These are phyloP conservation scores for Suaeda aralocaspica DNA, from an alignment of 148 eudicot genomes.

Conservation along the genomic window DNA sequence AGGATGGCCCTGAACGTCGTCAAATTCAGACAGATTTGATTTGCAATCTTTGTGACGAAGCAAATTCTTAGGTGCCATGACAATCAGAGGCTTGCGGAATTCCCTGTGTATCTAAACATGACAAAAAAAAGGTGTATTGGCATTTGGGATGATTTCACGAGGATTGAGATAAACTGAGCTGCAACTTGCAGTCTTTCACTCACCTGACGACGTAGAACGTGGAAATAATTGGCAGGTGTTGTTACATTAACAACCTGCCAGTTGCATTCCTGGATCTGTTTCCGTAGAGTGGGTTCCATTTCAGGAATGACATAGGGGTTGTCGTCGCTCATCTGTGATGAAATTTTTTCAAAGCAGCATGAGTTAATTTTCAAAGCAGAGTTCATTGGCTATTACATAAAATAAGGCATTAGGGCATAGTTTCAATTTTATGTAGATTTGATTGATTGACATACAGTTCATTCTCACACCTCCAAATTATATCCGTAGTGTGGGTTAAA, in stretches of 20 bases:
- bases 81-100: constrained; percentile 91
- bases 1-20: constrained; percentile 89
- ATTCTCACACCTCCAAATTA: too few relatives aligned
- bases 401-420: too few relatives aligned
- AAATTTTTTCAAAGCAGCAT: constrained; percentile 1
- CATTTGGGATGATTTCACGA: not conserved
- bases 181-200: constrained; percentile 25
- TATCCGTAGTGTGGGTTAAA: too few relatives aligned
- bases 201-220: constrained; percentile 91
- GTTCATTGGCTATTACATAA: not conserved
- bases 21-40: constrained; percentile 88
- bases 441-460: not conserved
- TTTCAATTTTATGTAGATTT: not conserved
- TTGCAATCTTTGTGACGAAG: constrained; percentile 97
- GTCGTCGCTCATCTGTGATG: constrained; percentile 93
- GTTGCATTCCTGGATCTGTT: constrained; percentile 90
- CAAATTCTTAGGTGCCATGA: constrained; percentile 89
- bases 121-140: constrained; percentile 5
- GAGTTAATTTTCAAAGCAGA: not conserved
- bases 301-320: constrained; percentile 81
- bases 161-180: not conserved
- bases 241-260: constrained; percentile 99
- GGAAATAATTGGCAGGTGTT: constrained; percentile 97
- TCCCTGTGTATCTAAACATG: constrained; percentile 72
- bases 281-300: constrained; percentile 81